Base-by-base conservation (phyloP, 2,329 filamentous ascomycete genomes). In the Chalaropsis ovoidea region DNA sequence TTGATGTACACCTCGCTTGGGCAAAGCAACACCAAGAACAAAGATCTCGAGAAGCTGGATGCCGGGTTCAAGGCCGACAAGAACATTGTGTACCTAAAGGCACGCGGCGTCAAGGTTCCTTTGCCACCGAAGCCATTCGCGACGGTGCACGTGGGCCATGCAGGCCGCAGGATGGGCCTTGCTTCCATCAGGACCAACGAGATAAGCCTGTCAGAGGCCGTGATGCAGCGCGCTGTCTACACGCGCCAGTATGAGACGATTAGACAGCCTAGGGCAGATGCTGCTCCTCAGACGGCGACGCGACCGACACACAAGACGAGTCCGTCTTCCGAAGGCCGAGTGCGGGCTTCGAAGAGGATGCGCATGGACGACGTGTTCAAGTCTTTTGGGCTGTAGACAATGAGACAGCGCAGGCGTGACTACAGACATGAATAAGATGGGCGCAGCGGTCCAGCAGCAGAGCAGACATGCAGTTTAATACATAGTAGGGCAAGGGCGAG, bases 341-440 rank as follows among this genome's bases (percentile, higher is more conserved):
- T 41, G 35, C 60, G 45, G 47, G 45, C n/a, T 27, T 70, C 70
- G 35, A 77, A 77, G 70, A 72, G 73, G 65, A 73, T 70, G 65
- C 70, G 72, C 3, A 66, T 77, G 22, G 72, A 72, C 24, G 74
- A 76, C 56, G 68, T 77, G 39, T 66, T 64, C 11, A 41, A 42
- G 4, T 43, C 35, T 10, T 49, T 66, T 24, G 35, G 35, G 17
- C 22, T 58, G n/a, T 64, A 60, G 31, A 43, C 31, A 35, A 35
- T 7, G 7, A 7, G 31, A 35, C 35, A 39, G 35, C 35, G 35
- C 35, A 39, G 35, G 35, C 4, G 2, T 63, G n/a, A 24, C 42
- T 35, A 62, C 27, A 47, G 35, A 6, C 31, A 31, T 2, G 31
- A 2, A 31, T 2, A 31, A 39, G 8, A 39, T 10, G 1, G 35